Evolutionary conservation across 129 eudicot genomes (phyloP).

Genomic region (Mikania micrantha): DNA sequence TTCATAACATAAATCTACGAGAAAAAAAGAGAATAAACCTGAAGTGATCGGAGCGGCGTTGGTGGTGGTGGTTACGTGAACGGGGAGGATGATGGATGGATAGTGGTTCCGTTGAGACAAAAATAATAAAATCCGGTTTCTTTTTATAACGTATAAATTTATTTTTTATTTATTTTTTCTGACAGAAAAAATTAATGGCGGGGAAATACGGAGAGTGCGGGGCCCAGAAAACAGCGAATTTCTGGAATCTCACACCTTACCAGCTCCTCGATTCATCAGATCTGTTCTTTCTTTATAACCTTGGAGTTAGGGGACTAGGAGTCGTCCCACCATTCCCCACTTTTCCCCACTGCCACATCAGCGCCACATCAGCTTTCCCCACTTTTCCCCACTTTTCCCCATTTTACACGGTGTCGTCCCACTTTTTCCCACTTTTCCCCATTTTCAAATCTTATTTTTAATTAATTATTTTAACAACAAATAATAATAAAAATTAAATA

Average conservation of each 20-base stretch:
- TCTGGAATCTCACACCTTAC: slow-evolving; percentile 25
- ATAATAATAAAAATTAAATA: too few species aligned
- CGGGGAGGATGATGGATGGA: slow-evolving; percentile 8
- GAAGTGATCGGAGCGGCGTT: slow-evolving; percentile 13
- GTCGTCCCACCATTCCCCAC: too few species aligned
- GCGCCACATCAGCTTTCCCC: too few species aligned
- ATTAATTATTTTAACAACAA: too few species aligned
- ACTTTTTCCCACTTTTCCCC: too few species aligned
- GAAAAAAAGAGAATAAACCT: neutral
- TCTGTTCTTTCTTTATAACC: neutral
- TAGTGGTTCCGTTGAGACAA: slow-evolving; percentile 25
- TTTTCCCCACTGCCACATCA: too few species aligned
- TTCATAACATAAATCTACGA: neutral
- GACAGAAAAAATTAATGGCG: slow-evolving; percentile 27
- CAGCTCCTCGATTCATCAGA: slow-evolving; percentile 17
- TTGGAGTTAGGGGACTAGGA: too few species aligned
- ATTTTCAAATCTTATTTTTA: too few species aligned
- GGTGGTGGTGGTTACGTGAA: slow-evolving; percentile 24
- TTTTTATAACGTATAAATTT: neutral
- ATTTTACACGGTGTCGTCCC: too few species aligned
- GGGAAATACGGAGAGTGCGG: slow-evolving; percentile 28
- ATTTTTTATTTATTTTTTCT: neutral
- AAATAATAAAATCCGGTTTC: slow-evolving; percentile 12
- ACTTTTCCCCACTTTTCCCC: too few species aligned
- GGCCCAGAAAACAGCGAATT: slow-evolving; percentile 24